Evolutionary conservation across 2,329 filamentous ascomycete species (phyloP).

Genomic region (Botrytis deweyae): DNA sequence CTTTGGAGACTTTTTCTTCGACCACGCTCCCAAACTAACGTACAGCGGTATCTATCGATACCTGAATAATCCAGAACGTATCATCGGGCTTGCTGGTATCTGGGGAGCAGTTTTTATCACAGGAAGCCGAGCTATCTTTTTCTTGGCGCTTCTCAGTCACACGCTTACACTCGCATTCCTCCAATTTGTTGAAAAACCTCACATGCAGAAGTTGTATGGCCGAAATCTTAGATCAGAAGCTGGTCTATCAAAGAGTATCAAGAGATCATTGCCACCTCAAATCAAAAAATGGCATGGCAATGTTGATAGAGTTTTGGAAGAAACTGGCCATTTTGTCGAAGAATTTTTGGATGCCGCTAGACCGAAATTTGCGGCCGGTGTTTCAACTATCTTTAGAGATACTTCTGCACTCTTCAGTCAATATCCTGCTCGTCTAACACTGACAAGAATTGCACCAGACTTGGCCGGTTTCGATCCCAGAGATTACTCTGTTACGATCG

Average conservation of each 20-base stretch:
- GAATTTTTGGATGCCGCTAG: constrained; percentile 83
- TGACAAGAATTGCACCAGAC: constrained; percentile 76
- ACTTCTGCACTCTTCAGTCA: constrained; percentile 85
- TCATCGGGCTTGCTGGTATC: constrained; percentile 89
- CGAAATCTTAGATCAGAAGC: constrained; percentile 79
- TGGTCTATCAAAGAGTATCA: constrained; percentile 87
- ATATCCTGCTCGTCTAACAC: constrained; percentile 81
- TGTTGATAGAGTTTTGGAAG: constrained; percentile 82
- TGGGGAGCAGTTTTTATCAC: constrained; percentile 96
- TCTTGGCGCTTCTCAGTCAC: constrained; percentile 82
- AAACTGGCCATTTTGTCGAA: constrained; percentile 85
- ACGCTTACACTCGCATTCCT: constrained; percentile 84
- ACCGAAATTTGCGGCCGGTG: constrained; percentile 81
- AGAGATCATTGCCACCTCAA: constrained; percentile 78
- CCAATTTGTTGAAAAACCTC: constrained; percentile 88
- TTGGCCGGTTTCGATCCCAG: constrained; percentile 76
- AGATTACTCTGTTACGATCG: constrained; percentile 74
- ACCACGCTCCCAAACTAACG: constrained; percentile 81
- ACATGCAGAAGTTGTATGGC: constrained; percentile 98
- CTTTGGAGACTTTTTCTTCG: constrained; percentile 98
- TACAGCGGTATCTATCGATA: constrained; percentile 98
- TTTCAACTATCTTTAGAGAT: constrained; percentile 84
- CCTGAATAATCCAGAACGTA: constrained; percentile 93
- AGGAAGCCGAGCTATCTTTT: constrained; percentile 81
- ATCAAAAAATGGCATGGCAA: constrained; percentile 82